Base-by-base conservation (phyloP, 306 rosid species). In the Quillaja saponaria region DNA sequence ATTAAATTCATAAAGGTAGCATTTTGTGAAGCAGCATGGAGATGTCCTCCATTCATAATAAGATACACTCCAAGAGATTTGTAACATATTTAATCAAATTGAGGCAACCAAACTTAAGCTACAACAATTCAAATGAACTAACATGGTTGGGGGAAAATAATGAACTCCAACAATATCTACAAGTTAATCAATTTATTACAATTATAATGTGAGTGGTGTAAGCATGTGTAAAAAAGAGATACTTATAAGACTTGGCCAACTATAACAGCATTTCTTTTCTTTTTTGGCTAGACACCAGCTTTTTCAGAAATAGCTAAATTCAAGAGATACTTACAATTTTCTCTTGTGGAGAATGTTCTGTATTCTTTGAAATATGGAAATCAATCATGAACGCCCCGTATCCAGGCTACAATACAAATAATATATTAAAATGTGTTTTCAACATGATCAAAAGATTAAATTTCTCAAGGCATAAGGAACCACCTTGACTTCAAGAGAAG, bases 401-500 rank as follows among this genome's bases (percentile, higher is more conserved):
- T 63, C 99, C 99, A 37, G 97, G 85, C 99, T 89, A 84, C 73
- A 74, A 59, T 33, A 52, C 40, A 69, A 52, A 25, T 50, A 42
- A 68, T 55, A 67, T 37, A 19, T 60, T 70, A 16, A 42, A 37
- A 67, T 13, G 61, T 63, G 46, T 45, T 63, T 37, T 55, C 19
- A 38, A 52, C 16, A 58, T 45, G 57, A 7, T 42, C 57, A 58
- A 33, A 64, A 48, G 18, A 41, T 18, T 39, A 48, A 10, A 63
- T 46, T 55, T 18, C 56, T 52, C 61, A 72, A 66, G 52, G 48
- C 63, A 44, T 19, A 57, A 54, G 71, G 67, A 79, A 49, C 55
- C 61, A 89, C 99, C 95, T 85, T 69, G 55, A 75, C 87, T 66
- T 83, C 81, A n/a, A 89, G 42, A 55, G 87, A 79, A 19, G 78